Evolutionary conservation across 495 filamentous ascomycete genomes (phyloP), one percentile per base, ranked within the genome.

Genomic region (Eremomyces bilateralis): DNA sequence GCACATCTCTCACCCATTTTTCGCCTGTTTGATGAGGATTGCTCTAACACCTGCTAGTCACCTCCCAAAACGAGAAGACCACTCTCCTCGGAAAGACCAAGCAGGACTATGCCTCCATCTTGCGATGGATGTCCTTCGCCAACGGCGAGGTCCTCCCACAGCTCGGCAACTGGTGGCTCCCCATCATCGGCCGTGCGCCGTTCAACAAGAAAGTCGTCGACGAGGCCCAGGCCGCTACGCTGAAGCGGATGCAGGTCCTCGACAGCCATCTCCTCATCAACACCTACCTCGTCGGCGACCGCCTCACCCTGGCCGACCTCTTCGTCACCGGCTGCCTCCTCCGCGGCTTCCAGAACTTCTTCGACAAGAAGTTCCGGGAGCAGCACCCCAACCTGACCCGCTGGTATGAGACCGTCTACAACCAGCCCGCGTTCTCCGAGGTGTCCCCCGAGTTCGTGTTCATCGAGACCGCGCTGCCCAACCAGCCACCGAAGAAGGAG

Each of bases 1-100:
- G 42, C 45, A 22, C 31, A 20, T 28, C 34, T 18, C 42, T 46
- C 36, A 33, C 37, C 21, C 44, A 52, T 59, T 42, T 54, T 61
- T 61, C 57, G 64, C 65, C 40, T 12, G 18, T 20, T 29, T 31
- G 37, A 35, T 46, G 21, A 5, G 19, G n/a, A 41, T 33, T 25
- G 30, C 30, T 34, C 46, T 49, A 35, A 49, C 43, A 27, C 19
- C 4, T 8, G 1, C 5, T 13, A 97, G 88, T 99, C 51, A 81
- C 88, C 53, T 93, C 88, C 48, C 88, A 99, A 65, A 95, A 99
- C 59, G 88, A 95, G 73, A 95, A 94, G 73, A 99, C 90, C 43
- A 84, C 82, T 43, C 80, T 99, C 34, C 68, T 99, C 41, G 88
- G 88, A 51, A 94, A 94, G 72, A 95, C 84, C 62, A 99, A 99